These are phyloP conservation scores for Fusarium camptoceras DNA, from an alignment of 2,329 filamentous ascomycete species.

Conservation along the genomic window DNA sequence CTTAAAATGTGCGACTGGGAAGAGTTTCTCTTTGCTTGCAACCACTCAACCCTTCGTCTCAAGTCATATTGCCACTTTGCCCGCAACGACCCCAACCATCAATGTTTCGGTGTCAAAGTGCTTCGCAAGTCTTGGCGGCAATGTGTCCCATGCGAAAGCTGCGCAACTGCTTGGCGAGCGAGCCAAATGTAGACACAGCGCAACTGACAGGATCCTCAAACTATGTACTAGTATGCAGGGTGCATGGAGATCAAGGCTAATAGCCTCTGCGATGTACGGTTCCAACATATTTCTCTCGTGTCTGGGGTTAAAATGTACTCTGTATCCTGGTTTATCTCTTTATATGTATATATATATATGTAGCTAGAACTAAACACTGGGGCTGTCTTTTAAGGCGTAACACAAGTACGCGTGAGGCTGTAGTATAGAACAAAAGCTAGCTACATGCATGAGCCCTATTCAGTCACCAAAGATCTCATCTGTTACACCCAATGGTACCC, in stretches of 20 bases:
- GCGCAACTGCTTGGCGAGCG: conserved; percentile 45
- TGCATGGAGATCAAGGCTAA: not conserved
- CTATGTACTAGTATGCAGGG: conserved; percentile 1
- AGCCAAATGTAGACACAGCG: conserved; percentile 17
- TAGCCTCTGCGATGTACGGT: not conserved
- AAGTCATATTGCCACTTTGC: conserved; percentile 80
- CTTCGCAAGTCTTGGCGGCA: conserved; percentile 71
- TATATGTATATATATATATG: conserved; percentile 17
- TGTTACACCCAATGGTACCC: conserved; percentile 12
- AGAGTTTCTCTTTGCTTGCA: conserved; percentile 74
- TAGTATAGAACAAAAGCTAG: not conserved
- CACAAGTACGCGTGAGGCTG: conserved; percentile 5
- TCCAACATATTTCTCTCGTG: not conserved
- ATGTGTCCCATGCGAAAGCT: conserved; percentile 63
- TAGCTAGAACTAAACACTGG: conserved; percentile 10
- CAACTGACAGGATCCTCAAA: not conserved
- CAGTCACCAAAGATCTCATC: conserved; percentile 15
- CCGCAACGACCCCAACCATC: conserved; percentile 76
- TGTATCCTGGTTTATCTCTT: not conserved
- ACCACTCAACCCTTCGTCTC: conserved; percentile 68
- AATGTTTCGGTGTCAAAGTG: conserved; percentile 75
- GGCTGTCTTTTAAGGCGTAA: not conserved
- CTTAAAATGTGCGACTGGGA: conserved; percentile 76
- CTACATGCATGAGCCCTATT: conserved; percentile 12
- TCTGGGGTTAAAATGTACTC: not conserved